Evolutionary conservation across 768 basidiomycete genomes (phyloP), one percentile per base, ranked within the genome.

Genomic region (Auricularia sp.): DNA sequence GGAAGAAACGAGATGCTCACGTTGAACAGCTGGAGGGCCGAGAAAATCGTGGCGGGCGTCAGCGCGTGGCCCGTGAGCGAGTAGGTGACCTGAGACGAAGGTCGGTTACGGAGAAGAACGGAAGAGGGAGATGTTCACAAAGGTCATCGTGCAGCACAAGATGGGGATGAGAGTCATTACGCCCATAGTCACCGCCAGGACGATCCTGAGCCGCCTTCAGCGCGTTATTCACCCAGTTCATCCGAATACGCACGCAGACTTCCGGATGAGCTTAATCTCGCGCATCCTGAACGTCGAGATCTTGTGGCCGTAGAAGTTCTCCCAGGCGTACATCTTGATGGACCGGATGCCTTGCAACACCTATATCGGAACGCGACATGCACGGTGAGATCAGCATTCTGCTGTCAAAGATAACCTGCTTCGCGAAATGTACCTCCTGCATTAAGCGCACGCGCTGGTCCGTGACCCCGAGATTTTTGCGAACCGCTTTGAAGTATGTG

Each of bases 261-360:
- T 69, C 3, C 73, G 66, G 36, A 73, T 64, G 35, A 44, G 64
- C 18, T 29, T 42, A n/a, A 71, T 36, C 61, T 71, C 70, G 14
- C 58, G 58, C 51, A 53, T 68, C 29, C 83, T 71, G 61, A 81
- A 69, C 1, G 68, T 70, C 35, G 75, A 74, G 33, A 83, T 79
- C 63, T 78, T 76, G 34, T 76, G 69, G 1, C 72, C 71, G 66
- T 83, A 85, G 65, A 83, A 82, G 12, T 66, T 64, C 69, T 86
- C 85, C 81, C 84, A 87, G 0, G 82, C 83, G 69, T 84, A 87
- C 33, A 80, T 74, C 72, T 88, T 88, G 69, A 88, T 78, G 3
- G 86, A 77, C 3, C 87, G 79, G 64, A 88, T 86, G 47, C 84
- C 84, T 71, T 86, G 84, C 16, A 91, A 73, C 1, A 89, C 80